A percentile compares a stretch with the other conserved stretches of the same genome.
phyloP scores from a whole-genome alignment of 2,329 filamentous ascomycete species.

The Colletotrichum acutatum region DNA sequence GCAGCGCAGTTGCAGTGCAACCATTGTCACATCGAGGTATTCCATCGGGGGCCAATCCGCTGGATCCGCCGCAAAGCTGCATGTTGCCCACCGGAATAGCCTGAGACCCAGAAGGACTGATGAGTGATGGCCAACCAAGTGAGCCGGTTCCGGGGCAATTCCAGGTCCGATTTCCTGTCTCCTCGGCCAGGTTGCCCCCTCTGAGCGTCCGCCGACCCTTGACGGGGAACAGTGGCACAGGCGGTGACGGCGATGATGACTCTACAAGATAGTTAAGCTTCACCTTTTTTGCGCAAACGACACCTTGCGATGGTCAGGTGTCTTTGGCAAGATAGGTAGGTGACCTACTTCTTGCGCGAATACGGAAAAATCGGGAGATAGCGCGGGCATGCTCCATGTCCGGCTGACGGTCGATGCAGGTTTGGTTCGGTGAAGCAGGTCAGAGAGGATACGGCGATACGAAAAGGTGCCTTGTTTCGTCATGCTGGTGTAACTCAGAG shows the following conservation, averaged over 20 bases:
- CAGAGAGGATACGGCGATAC: background rate
- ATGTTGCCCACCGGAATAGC: slow-evolving; percentile 29
- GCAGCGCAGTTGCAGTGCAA: slow-evolving; percentile 23
- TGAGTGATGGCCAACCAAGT: slow-evolving; percentile 9
- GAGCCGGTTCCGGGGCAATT: background rate
- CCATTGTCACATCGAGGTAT: background rate
- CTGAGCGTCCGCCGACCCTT: background rate
- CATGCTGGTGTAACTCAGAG: slow-evolving; percentile 12
- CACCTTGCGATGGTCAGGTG: slow-evolving; percentile 12
- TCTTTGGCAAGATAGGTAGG: background rate
- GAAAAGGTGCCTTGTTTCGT: background rate
- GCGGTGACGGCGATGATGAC: slow-evolving; percentile 4
- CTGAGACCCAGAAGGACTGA: slow-evolving; percentile 18
- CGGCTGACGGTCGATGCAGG: slow-evolving; percentile 17
- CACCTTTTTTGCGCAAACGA: background rate
- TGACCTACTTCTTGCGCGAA: background rate
- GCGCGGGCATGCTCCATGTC: slow-evolving; percentile 5
- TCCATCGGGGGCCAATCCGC: slow-evolving; percentile 18
- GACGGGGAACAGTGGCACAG: background rate
- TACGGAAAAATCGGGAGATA: background rate
- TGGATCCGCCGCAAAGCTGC: slow-evolving; percentile 32
- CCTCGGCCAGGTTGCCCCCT: slow-evolving; percentile 15
- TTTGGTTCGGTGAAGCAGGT: background rate
- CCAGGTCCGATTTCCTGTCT: background rate
- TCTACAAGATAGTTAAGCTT: background rate